A percentile compares a stretch with the other conserved stretches of the same genome.
Conservation (phyloP, 2,329 filamentous ascomycete species). For the Colletotrichum lindemuthianum region DNA sequence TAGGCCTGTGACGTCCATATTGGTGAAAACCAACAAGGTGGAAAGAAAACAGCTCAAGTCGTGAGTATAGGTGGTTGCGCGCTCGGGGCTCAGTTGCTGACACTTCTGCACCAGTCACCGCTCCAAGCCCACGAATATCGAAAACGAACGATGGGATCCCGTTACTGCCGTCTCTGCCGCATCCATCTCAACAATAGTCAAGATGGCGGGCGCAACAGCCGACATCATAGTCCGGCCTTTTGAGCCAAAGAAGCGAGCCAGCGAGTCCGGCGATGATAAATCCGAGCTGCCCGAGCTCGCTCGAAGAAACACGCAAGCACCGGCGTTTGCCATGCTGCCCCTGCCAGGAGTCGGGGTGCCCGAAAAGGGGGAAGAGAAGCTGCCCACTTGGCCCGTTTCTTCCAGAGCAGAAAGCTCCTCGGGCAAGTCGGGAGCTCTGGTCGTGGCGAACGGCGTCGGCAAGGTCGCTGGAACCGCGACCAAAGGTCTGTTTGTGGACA, state of each 20-base stretch:
- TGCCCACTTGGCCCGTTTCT: not conserved
- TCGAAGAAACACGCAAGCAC: constrained; percentile 18
- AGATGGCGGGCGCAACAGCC: constrained; percentile 28
- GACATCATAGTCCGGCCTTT: constrained; percentile 30
- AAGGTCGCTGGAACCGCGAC: constrained; percentile 65
- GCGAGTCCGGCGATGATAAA: constrained; percentile 4
- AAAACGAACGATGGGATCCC: constrained; percentile 35
- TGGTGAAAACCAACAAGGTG: constrained; percentile 26
- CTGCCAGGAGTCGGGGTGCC: constrained; percentile 24
- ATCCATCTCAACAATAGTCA: constrained; percentile 30
- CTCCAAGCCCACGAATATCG: constrained; percentile 29
- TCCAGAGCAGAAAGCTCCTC: constrained; percentile 7
- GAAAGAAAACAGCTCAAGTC: constrained; percentile 24
- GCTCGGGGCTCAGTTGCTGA: not conserved
- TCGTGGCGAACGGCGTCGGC: constrained; percentile 61
- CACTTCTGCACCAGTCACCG: not conserved
- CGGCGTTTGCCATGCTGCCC: constrained; percentile 26
- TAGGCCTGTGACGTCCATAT: constrained; percentile 21
- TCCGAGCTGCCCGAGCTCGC: not conserved
- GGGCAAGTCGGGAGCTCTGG: constrained; percentile 18
- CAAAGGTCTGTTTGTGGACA: constrained; percentile 64
- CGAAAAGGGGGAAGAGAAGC: not conserved
- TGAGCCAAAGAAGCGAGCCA: constrained; percentile 22
- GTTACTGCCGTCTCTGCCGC: constrained; percentile 36
- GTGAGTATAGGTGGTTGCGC: not conserved